Base-by-base conservation (phyloP, 768 basidiomycete species). In the Rhodosporidiobolus sp. region DNA sequence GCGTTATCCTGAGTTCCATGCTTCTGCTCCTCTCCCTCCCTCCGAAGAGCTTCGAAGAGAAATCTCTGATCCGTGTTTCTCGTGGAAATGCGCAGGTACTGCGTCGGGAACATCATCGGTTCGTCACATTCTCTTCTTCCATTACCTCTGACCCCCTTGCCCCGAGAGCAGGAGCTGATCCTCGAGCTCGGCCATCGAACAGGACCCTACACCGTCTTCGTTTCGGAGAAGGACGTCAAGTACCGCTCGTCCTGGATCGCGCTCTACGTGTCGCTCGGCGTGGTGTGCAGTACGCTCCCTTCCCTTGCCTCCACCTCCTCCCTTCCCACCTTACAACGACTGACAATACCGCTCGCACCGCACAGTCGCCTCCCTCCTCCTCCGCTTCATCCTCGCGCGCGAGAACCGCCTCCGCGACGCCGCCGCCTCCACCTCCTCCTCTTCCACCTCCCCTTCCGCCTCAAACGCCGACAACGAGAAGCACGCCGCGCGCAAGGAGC, bases 361-460 rank as follows among this genome's bases (percentile, higher is more conserved):
- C 38, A 14, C 38, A 43, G 38, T 43, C 14, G 38, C 38, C 38
- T 43, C 38, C 38, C 38, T 56, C 35, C 85, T 96, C 8, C 85
- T 99, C 70, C 95, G 98, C 78, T 85, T 99, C 53, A 98, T 99
- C 84, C 86, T 98, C 26, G 96, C 96, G 0, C 89, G 94, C 79
- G 90, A 91, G 53, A 89, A 88, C 72, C 85, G 85, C 2, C 38
- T 64, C 9, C 54, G 50, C 17, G 60, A 49, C 46, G 60, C 48
- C 48, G 46, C 59, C 45, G 59, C n/a, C n/a, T n/a, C n/a, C n/a
- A n/a, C 14, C 38, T 43, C 38, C 38, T 14, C 38, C 38, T 43
- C 38, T 14, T 43, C 38, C 38, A 14, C 38, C 38, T 43, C 38
- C 14, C 38, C 38, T 43, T 43, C 38, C 38, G 7, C 38, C 38